Percentiles rank a stretch among this genome's conserved stretches.
Conservation (phyloP, 805 yeast species). For the Sugiyamaella smithiae region DNA sequence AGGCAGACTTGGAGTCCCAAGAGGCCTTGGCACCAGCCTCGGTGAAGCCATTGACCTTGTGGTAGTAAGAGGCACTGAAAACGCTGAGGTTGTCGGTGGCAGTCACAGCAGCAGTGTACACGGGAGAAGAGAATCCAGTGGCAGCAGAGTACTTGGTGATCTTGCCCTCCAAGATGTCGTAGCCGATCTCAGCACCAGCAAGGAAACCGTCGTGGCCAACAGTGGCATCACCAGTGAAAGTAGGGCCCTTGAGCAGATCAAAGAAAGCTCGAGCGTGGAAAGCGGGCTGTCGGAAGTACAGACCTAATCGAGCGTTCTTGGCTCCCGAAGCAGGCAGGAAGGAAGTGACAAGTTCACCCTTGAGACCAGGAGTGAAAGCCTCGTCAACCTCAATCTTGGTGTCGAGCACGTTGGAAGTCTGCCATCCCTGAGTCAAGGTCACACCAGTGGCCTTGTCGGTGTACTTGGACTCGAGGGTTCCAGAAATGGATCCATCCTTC, state of each 20-base stretch:
- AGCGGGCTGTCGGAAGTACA: slow-evolving; percentile 88
- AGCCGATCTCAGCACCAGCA: slow-evolving; percentile 95
- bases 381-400: slow-evolving; percentile 92
- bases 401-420: slow-evolving; percentile 85
- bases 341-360: slow-evolving; percentile 84
- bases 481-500: slow-evolving; percentile 78
- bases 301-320: slow-evolving; percentile 85
- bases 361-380: slow-evolving; percentile 91
- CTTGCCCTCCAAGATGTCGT: slow-evolving; percentile 90
- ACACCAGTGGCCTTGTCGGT: slow-evolving; percentile 90
- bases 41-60: slow-evolving; percentile 83
- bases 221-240: slow-evolving; percentile 91
- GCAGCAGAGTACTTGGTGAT: slow-evolving; percentile 93
- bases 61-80: slow-evolving; percentile 95
- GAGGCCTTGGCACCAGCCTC: slow-evolving; percentile 99
- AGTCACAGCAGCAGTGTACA: slow-evolving; percentile 80
- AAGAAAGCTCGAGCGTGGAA: slow-evolving; percentile 93
- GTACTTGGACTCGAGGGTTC: slow-evolving; percentile 87
- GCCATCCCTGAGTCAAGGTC: slow-evolving; percentile 96
- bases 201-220: slow-evolving; percentile 95
- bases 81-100: slow-evolving; percentile 84
- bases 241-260: slow-evolving; percentile 92
- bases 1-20: slow-evolving; percentile 80
- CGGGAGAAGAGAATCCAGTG: slow-evolving; percentile 85
- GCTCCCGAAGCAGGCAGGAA: slow-evolving; percentile 77